Percentiles rank a stretch among this genome's conserved stretches.
Evolutionary conservation across 495 filamentous ascomycete species (phyloP).

Genomic region (Endocarpon pusillum): DNA sequence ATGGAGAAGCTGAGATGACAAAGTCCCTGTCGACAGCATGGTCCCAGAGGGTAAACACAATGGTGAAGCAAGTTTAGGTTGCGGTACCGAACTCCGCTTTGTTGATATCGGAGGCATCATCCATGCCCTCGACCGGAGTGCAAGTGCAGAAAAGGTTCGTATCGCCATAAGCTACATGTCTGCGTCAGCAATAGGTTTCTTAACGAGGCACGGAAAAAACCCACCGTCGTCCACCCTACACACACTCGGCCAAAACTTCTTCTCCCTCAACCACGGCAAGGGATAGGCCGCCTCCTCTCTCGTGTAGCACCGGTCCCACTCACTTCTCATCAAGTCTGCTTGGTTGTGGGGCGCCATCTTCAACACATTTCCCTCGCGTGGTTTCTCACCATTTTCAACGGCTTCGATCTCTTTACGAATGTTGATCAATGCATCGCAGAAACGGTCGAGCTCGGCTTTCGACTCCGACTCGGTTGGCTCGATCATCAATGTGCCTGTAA

Average conservation of each 20-base stretch:
- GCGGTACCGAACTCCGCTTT: too few species aligned
- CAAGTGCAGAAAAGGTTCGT: slow-evolving; percentile 93
- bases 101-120: too few species aligned
- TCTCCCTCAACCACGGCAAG: slow-evolving; percentile 68
- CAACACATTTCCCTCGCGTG: slow-evolving; percentile 71
- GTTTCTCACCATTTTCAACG: slow-evolving; percentile 64
- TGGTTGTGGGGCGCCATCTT: slow-evolving; percentile 86
- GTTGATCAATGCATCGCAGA: slow-evolving; percentile 78
- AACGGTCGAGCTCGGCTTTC: slow-evolving; percentile 86
- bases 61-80: too few species aligned
- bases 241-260: slow-evolving; percentile 96
- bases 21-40: too few species aligned
- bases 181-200: slow-evolving; percentile 8
- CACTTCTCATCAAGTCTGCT: slow-evolving; percentile 49
- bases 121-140: slow-evolving; percentile 55
- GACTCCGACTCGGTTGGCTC: slow-evolving; percentile 94
- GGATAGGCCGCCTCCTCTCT: slow-evolving; percentile 83
- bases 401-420: slow-evolving; percentile 78
- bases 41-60: too few species aligned
- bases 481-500: slow-evolving; percentile 94
- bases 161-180: slow-evolving; percentile 62
- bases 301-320: slow-evolving; percentile 67
- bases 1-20: too few species aligned
- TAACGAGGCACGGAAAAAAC: slow-evolving; percentile 12
- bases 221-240: slow-evolving; percentile 81